Conservation (phyloP, 345 rosid genomes). For the Raphanus raphanistrum region DNA sequence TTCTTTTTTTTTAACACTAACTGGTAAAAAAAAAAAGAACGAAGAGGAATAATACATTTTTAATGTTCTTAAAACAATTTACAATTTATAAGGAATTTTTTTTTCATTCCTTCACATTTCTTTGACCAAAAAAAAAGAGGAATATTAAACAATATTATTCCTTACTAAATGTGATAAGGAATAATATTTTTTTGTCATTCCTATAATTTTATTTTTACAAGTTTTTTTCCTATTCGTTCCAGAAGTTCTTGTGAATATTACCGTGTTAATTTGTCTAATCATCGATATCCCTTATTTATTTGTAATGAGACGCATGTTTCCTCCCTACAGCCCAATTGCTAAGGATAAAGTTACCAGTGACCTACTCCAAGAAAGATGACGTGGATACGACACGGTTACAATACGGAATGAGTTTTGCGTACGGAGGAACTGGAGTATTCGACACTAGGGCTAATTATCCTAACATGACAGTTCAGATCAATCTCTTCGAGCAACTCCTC, state of each 20-base stretch:
- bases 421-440: slow-evolving; percentile 84
- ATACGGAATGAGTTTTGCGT: slow-evolving; percentile 78
- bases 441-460: slow-evolving; percentile 47
- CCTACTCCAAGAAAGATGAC: slow-evolving; percentile 50
- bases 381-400: slow-evolving; percentile 34
- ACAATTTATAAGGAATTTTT: too few species aligned
- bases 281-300: not conserved
- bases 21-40: too few species aligned
- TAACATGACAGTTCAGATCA: slow-evolving; percentile 72
- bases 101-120: too few species aligned
- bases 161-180: too few species aligned
- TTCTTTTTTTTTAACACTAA: too few species aligned
- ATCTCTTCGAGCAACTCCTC: slow-evolving; percentile 46
- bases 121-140: too few species aligned
- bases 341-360: slow-evolving; percentile 62
- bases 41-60: too few species aligned
- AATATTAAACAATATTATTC: too few species aligned
- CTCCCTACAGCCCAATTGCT: slow-evolving; percentile 7
- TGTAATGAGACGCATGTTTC: not conserved
- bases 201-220: too few species aligned
- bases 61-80: too few species aligned
- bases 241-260: not conserved
- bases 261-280: not conserved
- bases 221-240: too few species aligned
- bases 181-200: too few species aligned